Evolutionary conservation across 345 rosid genomes (phyloP).

Genomic region (Camelina neglecta): DNA sequence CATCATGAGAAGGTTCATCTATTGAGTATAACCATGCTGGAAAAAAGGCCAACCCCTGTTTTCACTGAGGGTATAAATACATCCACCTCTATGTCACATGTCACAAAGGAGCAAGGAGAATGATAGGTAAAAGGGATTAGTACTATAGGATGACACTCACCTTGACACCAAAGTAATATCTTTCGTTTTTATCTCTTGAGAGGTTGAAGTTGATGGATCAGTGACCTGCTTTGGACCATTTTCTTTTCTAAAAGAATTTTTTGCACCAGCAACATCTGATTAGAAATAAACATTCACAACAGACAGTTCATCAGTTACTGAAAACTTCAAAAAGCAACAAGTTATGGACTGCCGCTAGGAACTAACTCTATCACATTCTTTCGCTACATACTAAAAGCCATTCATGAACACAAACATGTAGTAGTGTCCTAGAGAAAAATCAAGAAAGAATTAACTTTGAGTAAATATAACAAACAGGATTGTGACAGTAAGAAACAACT

Average conservation of each 20-base stretch:
- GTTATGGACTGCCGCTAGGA: constrained; percentile 16
- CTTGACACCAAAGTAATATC: constrained; percentile 53
- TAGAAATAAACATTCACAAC: constrained; percentile 41
- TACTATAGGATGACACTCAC: constrained; percentile 44
- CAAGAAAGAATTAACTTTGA: constrained; percentile 3
- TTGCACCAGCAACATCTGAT: constrained; percentile 72
- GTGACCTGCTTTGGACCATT: constrained; percentile 61
- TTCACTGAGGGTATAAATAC: constrained; percentile 23
- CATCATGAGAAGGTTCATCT: constrained; percentile 19
- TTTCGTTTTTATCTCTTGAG: constrained; percentile 54
- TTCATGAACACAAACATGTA: constrained; percentile 5
- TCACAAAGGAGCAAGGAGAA: constrained; percentile 20
- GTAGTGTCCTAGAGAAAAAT: not conserved
- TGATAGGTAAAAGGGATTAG: not conserved
- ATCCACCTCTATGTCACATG: constrained; percentile 4
- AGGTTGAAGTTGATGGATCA: constrained; percentile 50
- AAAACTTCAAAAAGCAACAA: constrained; percentile 22
- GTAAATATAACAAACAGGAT: constrained; percentile 18
- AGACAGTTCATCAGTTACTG: constrained; percentile 34
- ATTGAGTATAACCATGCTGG: not conserved
- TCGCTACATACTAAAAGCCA: constrained; percentile 3
- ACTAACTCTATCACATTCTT: constrained; percentile 17
- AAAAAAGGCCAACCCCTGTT: constrained; percentile 5
- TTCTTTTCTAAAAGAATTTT: constrained; percentile 58
- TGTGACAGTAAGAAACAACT: constrained; percentile 17